These are phyloP conservation scores for Boletus edulis DNA, from an alignment of 768 basidiomycete genomes.

Conservation along the genomic window DNA sequence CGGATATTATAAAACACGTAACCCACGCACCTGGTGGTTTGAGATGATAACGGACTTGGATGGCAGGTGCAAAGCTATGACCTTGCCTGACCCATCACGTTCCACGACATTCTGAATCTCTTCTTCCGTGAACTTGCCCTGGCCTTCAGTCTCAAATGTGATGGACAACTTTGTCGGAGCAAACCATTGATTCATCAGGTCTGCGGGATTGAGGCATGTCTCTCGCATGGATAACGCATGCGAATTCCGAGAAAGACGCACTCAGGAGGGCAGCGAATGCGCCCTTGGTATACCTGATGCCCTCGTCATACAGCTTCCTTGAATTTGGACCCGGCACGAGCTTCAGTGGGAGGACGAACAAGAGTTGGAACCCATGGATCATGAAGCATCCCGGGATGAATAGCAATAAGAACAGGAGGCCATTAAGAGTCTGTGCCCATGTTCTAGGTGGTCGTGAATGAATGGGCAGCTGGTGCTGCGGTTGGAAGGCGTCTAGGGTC, in stretches of 20 bases:
- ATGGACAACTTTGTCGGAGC: conserved; percentile 71
- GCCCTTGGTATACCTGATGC: conserved; percentile 79
- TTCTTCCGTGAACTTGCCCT: conserved; percentile 57
- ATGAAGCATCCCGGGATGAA: conserved; percentile 67
- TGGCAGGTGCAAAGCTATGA: conserved; percentile 66
- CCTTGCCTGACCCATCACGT: conserved; percentile 53
- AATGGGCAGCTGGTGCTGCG: conserved; percentile 49
- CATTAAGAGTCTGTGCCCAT: conserved; percentile 51
- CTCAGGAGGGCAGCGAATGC: conserved; percentile 74
- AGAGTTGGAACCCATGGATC: conserved; percentile 71
- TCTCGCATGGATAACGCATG: not conserved
- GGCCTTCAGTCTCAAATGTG: conserved; percentile 70
- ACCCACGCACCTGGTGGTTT: conserved; percentile 79
- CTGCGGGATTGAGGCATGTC: conserved; percentile 34
- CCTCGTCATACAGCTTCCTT: conserved; percentile 58
- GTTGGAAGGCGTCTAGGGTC: conserved; percentile 14
- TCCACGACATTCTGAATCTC: conserved; percentile 58
- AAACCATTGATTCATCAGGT: conserved; percentile 80
- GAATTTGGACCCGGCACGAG: conserved; percentile 60
- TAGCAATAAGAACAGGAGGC: conserved; percentile 49
- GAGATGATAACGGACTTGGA: conserved; percentile 80
- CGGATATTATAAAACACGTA: not conserved
- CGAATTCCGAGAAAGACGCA: conserved; percentile 35
- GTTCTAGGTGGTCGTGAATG: conserved; percentile 48
- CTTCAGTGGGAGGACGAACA: conserved; percentile 64